Conservation (phyloP, 371 early-diverging fungal species). For the Rhizopus sp. region DNA sequence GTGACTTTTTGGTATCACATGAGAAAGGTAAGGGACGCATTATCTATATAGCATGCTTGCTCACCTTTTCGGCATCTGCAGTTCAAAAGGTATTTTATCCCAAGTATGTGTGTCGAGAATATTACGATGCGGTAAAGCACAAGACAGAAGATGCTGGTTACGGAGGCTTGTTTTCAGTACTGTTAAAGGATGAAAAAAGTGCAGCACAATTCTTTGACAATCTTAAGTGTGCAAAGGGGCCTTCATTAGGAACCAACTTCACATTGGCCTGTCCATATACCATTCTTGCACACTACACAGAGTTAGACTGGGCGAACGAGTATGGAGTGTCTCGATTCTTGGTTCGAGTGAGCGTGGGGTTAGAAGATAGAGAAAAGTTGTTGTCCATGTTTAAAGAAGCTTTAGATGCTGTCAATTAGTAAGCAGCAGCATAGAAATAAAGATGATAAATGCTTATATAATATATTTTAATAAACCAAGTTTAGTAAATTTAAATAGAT, state of each 20-base stretch:
- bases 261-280: conserved; percentile 94
- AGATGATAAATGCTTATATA: too few species aligned
- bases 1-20: conserved; percentile 68
- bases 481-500: too few species aligned
- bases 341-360: conserved; percentile 89
- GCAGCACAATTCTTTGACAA: conserved; percentile 82
- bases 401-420: conserved; percentile 60
- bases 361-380: conserved; percentile 74
- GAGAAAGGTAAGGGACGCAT: conserved; percentile 57
- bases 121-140: conserved; percentile 65
- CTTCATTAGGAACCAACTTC: conserved; percentile 95
- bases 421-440: too few species aligned
- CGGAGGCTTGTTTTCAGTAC: conserved; percentile 89
- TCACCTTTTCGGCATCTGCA: too few species aligned
- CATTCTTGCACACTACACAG: conserved; percentile 89
- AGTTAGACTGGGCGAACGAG: conserved; percentile 89
- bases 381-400: conserved; percentile 69
- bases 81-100: conserved; percentile 84
- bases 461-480: too few species aligned
- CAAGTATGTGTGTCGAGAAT: conserved; percentile 69
- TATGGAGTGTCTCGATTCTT: conserved; percentile 80
- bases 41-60: not conserved
- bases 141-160: conserved; percentile 68
- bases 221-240: conserved; percentile 85
- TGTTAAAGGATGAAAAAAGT: conserved; percentile 60